phyloP scores from a whole-genome alignment of 2,329 filamentous ascomycete species.

The Dothidotthia symphoricarpi region DNA sequence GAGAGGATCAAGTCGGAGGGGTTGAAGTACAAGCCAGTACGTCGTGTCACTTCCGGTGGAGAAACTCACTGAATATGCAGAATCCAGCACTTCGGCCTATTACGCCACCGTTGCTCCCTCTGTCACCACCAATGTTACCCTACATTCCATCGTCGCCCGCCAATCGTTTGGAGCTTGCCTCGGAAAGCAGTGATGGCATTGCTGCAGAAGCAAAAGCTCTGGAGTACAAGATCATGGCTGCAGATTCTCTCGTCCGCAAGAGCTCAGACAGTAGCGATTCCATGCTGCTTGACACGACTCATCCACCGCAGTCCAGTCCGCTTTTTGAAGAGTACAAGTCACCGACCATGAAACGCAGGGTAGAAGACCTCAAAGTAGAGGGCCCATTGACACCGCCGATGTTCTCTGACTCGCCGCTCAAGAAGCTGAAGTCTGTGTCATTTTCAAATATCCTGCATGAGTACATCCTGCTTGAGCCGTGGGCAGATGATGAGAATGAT shows the following conservation, averaged over 20 bases:
- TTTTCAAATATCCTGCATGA: conserved; percentile 41
- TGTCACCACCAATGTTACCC: conserved; percentile 43
- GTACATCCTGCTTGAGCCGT: conserved; percentile 34
- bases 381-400: conserved; percentile 47
- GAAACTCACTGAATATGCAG: conserved; percentile 27
- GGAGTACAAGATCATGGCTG: conserved; percentile 34
- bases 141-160: conserved; percentile 43
- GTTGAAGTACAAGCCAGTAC: conserved; percentile 23
- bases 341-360: conserved; percentile 32
- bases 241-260: conserved; percentile 35
- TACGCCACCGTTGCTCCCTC: conserved; percentile 51
- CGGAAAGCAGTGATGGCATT: conserved; percentile 38
- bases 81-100: conserved; percentile 30
- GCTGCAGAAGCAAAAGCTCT: conserved; percentile 34
- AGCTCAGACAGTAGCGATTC: conserved; percentile 33
- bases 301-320: conserved; percentile 21
- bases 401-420: conserved; percentile 37
- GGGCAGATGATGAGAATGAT: conserved; percentile 18
- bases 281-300: conserved; percentile 32
- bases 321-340: conserved; percentile 15
- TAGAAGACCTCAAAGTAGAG: conserved; percentile 46
- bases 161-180: conserved; percentile 38
- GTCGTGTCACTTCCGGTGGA: conserved; percentile 1
- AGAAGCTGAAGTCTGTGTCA: conserved; percentile 43
- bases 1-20: conserved; percentile 19